Evolutionary conservation across 345 rosid genomes (phyloP), one percentile per base, ranked within the genome.

Genomic region (Citrus hindsii): DNA sequence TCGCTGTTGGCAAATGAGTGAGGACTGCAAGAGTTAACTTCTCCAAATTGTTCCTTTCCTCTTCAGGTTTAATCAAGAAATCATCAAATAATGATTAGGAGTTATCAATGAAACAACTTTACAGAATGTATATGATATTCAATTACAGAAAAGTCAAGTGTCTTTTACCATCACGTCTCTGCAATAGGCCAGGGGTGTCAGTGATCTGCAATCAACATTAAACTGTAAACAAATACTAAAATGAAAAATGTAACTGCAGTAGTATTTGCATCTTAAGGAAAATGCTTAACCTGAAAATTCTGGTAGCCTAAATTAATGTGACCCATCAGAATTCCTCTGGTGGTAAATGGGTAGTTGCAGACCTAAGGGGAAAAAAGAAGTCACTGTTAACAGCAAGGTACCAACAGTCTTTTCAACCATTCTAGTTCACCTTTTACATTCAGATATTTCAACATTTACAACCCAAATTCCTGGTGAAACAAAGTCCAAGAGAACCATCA

Each of bases 321-420:
- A 37, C 99, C 99, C 97, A 95, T 92, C 67, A 95, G 86, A 84
- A 95, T 91, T 85, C 99, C 98, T 85, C 97, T 89, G 38, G 99
- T 95, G 14, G 98, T 95, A 85, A 92, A 95, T 77, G 98, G 99
- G 80, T 95, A 95, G 86, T 93, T 95, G 90, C 99, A 90, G 72
- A 95, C 87, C 99, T 95, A 82, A 76, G 35, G 77, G 48, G 25
- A 69, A 67, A 81, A 76, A 61, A 66, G 27, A 67, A 27, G 53
- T n/a, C 64, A 55, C 37, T 25, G 70, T 79, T 73, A 80, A 77
- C 78, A 66, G 56, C 48, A 53, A 72, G 76, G 60, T 14, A 32
- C 71, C 53, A 35, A 62, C 6, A 37, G 40, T 66, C 38, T 79
- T 65, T 38, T 13, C 51, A 51, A 4, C 35, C 37, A 72, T 21